Conservation (phyloP, 495 filamentous ascomycete genomes). For the Parachaetomium inaequale region DNA sequence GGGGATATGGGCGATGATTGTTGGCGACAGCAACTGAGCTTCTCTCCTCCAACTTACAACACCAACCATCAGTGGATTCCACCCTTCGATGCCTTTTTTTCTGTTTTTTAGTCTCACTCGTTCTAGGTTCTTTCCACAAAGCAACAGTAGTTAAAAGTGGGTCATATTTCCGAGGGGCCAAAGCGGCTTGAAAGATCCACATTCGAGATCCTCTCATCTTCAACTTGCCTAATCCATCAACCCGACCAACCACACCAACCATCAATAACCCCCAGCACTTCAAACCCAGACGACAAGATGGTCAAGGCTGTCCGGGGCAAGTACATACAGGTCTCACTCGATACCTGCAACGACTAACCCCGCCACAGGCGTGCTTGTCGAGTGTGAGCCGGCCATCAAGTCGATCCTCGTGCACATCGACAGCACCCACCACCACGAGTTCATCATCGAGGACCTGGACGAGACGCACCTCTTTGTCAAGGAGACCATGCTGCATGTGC, state of each 20-base stretch:
- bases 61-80: too few species aligned
- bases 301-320: constrained; percentile 21
- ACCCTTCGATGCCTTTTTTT: too few species aligned
- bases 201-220: too few species aligned
- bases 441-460: constrained; percentile 67
- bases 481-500: constrained; percentile 60
- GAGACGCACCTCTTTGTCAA: constrained; percentile 71
- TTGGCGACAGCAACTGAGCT: too few species aligned
- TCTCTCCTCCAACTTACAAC: too few species aligned
- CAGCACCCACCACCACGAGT: constrained; percentile 48
- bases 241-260: background rate
- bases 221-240: background rate
- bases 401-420: constrained; percentile 61
- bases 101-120: too few species aligned
- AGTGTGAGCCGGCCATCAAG: constrained; percentile 64
- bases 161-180: too few species aligned
- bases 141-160: background rate
- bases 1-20: too few species aligned
- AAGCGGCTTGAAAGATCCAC: too few species aligned
- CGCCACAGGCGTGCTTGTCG: constrained; percentile 64
- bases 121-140: too few species aligned
- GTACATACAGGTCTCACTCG: too few species aligned
- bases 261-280: background rate
- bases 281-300: constrained; percentile 5
- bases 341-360: too few species aligned